phyloP scores from a whole-genome alignment of 192 early-diverging fungal genomes.

The Podila epigama region DNA sequence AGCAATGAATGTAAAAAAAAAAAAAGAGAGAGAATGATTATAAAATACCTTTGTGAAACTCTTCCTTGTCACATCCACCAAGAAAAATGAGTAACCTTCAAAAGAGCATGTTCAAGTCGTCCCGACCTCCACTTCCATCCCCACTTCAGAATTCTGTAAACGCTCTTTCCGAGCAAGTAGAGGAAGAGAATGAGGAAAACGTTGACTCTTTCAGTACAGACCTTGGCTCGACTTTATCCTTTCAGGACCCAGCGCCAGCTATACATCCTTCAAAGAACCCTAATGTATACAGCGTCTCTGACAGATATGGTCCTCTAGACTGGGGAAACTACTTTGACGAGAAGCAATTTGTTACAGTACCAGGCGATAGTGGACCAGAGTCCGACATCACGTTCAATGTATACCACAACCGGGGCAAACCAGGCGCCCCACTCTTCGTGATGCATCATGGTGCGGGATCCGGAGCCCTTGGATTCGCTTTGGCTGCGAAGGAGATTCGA shows the following conservation, averaged over 20 bases:
- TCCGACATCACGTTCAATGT: constrained; percentile 51
- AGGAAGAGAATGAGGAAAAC: background rate
- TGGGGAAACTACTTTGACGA: constrained; percentile 68
- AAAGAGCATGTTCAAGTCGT: constrained; percentile 55
- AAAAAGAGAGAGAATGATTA: background rate
- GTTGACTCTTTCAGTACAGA: background rate
- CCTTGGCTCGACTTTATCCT: background rate
- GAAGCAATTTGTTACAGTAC: constrained; percentile 32
- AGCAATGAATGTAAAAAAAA: background rate
- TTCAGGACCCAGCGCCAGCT: constrained; percentile 14
- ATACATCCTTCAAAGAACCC: constrained; percentile 35
- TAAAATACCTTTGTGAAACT: too few relatives aligned
- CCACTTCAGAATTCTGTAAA: constrained; percentile 7
- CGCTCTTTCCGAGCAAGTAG: constrained; percentile 5
- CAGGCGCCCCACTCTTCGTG: constrained; percentile 70
- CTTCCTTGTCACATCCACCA: background rate
- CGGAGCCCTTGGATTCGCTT: constrained; percentile 71
- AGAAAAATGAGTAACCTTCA: constrained; percentile 45
- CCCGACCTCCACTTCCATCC: constrained; percentile 40
- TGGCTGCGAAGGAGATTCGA: constrained; percentile 62
- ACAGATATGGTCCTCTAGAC: constrained; percentile 49
- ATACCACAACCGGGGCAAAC: constrained; percentile 46
- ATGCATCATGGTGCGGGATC: constrained; percentile 86
- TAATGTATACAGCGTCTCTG: background rate
- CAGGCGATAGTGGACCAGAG: constrained; percentile 10